Evolutionary conservation across 1,139 yeast species (phyloP).

Genomic region (Trichomonascaceae sp.): DNA sequence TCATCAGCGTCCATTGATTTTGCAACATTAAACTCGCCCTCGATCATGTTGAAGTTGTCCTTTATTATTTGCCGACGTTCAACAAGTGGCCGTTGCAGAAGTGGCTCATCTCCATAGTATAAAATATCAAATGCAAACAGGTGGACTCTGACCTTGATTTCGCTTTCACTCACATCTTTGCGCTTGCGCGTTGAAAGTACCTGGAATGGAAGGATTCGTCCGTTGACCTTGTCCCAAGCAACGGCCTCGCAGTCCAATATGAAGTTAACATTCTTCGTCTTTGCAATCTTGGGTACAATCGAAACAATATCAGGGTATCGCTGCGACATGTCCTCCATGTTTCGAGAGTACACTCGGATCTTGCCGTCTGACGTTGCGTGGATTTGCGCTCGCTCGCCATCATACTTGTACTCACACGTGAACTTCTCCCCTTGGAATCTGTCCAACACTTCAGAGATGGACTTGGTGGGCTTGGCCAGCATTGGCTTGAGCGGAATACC

Average conservation of each 20-base stretch:
- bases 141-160: slow-evolving; percentile 83
- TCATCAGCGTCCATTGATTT: slow-evolving; percentile 59
- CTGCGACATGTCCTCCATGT: slow-evolving; percentile 94
- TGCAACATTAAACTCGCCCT: slow-evolving; percentile 77
- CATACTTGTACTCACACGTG: slow-evolving; percentile 93
- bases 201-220: slow-evolving; percentile 84
- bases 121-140: slow-evolving; percentile 83
- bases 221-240: slow-evolving; percentile 79
- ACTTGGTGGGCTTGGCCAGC: slow-evolving; percentile 96
- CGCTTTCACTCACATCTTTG: slow-evolving; percentile 78
- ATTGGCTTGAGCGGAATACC: slow-evolving; percentile 95
- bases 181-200: slow-evolving; percentile 85
- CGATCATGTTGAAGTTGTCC: slow-evolving; percentile 43
- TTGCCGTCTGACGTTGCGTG: slow-evolving; percentile 58
- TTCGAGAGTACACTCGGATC: slow-evolving; percentile 75
- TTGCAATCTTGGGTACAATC: slow-evolving; percentile 49
- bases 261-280: slow-evolving; percentile 33
- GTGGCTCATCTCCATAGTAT: slow-evolving; percentile 55
- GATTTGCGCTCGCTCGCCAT: slow-evolving; percentile 95
- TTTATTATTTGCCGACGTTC: slow-evolving; percentile 56
- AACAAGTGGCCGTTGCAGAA: slow-evolving; percentile 52
- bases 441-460: slow-evolving; percentile 80
- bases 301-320: slow-evolving; percentile 83
- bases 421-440: slow-evolving; percentile 74
- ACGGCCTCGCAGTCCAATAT: slow-evolving; percentile 95